phyloP scores from a whole-genome alignment of 2,329 filamentous ascomycete species.

The Coleophoma crateriformis region DNA sequence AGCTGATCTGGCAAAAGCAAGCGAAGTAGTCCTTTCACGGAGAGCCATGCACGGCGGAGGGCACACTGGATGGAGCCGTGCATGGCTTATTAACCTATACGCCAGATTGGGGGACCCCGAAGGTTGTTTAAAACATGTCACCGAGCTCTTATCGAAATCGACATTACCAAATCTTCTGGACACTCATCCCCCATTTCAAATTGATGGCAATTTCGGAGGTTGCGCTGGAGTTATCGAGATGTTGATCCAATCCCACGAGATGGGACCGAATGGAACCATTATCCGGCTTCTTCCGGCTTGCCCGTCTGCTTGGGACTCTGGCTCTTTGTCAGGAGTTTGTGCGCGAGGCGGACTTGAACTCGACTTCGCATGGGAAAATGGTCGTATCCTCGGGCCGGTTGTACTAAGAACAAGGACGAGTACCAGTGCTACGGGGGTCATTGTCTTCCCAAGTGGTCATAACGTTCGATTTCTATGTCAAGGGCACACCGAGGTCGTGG shows the following conservation, averaged over 20 bases:
- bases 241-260: constrained; percentile 32
- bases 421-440: background rate
- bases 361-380: constrained; percentile 30
- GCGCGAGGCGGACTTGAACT: constrained; percentile 30
- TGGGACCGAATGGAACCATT: constrained; percentile 4
- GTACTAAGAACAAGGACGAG: constrained; percentile 6
- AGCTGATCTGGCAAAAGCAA: constrained; percentile 21
- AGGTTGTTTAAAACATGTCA: constrained; percentile 30
- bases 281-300: constrained; percentile 33
- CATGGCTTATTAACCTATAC: constrained; percentile 39
- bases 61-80: constrained; percentile 41
- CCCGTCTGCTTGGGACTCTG: constrained; percentile 28
- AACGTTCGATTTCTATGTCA: constrained; percentile 3
- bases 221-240: constrained; percentile 41
- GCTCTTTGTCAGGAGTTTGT: constrained; percentile 27
- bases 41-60: constrained; percentile 34
- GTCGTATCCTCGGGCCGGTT: constrained; percentile 13
- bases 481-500: background rate
- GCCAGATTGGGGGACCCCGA: constrained; percentile 35
- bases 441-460: constrained; percentile 8
- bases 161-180: constrained; percentile 40
- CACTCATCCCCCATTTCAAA: constrained; percentile 40
- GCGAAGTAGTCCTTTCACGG: constrained; percentile 23
- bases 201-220: constrained; percentile 44
- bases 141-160: constrained; percentile 32